Base-by-base conservation (phyloP, 1,284 basidiomycete genomes). In the Blastosporella zonata region DNA sequence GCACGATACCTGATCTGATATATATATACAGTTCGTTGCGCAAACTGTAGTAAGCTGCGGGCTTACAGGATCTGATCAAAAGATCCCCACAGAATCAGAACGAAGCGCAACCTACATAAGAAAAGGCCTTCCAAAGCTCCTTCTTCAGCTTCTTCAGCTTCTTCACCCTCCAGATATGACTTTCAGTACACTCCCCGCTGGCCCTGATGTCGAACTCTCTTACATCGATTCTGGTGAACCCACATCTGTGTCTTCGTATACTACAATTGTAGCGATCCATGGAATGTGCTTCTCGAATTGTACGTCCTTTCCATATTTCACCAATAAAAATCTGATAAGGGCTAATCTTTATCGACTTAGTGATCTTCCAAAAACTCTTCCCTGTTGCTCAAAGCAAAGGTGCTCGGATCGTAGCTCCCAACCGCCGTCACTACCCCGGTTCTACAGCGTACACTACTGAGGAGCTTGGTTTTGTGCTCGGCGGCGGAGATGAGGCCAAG, bases 361-460 rank as follows among this genome's bases (percentile, higher is more conserved):
- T 69, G 20, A 67, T 69, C 0, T 68, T 73, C 50, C 70, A 73
- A 59, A 68, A 67, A 46, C 67, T 52, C n/a, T 17, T 39, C n/a
- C 7, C 42, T 2, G 22, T 75, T 20, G 63, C 65, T 0, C 66
- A 67, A 0, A 58, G 62, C 0, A 54, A 57, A 22, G 53, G 54
- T n/a, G 37, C 59, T 12, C 59, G 64, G 2, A 47, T 65, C 22
- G 56, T 67, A 6, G 60, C 60, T 9, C 34, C 61, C 8, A 63
- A 59, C 42, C 60, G 64, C 28, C 59, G 63, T 12, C 15, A 43
- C 13, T 50, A 43, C 20, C 52, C 52, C 1, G 54, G 56, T 17
- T 67, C 52, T 6, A 50, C 37, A 3, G 41, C 18, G 10, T 46
- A 47, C 40, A 15, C 42, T 4, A 15, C 46, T 62, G 42, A 54